phyloP scores from a whole-genome alignment of 2,329 filamentous ascomycete genomes.

The Gremmenia infestans region DNA sequence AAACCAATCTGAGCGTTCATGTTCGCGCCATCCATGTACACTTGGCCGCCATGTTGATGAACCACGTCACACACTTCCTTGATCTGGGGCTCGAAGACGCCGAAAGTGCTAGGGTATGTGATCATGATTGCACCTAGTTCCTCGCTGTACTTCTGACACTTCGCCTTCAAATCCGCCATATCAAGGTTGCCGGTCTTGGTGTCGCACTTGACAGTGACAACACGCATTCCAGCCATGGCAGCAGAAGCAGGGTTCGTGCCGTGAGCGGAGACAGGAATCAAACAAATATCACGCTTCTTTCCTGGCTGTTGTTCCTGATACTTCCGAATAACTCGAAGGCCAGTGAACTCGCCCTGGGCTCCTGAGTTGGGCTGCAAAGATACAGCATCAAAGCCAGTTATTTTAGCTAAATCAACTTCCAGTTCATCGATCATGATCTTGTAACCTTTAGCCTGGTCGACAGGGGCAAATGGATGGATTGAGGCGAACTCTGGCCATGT shows the following conservation, averaged over 20 bases:
- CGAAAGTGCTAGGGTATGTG: conserved; percentile 92
- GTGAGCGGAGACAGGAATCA: conserved; percentile 93
- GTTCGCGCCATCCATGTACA: conserved; percentile 98
- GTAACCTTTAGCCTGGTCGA: conserved; percentile 63
- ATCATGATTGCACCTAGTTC: conserved; percentile 93
- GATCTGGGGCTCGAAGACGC: conserved; percentile 87
- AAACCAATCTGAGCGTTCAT: conserved; percentile 98
- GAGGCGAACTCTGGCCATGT: conserved; percentile 71
- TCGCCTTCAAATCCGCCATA: conserved; percentile 75
- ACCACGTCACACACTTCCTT: conserved; percentile 82
- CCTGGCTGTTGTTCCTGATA: conserved; percentile 66
- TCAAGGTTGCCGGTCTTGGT: conserved; percentile 83
- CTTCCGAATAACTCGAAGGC: conserved; percentile 80
- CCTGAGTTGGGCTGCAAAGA: conserved; percentile 94
- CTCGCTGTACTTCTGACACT: conserved; percentile 82
- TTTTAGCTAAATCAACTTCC: conserved; percentile 69
- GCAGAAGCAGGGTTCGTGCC: conserved; percentile 95
- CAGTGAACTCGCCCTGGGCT: conserved; percentile 91
- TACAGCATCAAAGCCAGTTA: conserved; percentile 86
- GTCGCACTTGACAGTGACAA: conserved; percentile 89
- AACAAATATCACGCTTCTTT: conserved; percentile 79
- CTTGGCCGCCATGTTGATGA: conserved; percentile 82
- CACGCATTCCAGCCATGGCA: conserved; percentile 92
- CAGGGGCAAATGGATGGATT: conserved; percentile 75
- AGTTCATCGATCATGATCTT: conserved; percentile 64